These are phyloP conservation scores for Coniophora puteana DNA, from an alignment of 1,284 basidiomycete species.

Conservation along the genomic window DNA sequence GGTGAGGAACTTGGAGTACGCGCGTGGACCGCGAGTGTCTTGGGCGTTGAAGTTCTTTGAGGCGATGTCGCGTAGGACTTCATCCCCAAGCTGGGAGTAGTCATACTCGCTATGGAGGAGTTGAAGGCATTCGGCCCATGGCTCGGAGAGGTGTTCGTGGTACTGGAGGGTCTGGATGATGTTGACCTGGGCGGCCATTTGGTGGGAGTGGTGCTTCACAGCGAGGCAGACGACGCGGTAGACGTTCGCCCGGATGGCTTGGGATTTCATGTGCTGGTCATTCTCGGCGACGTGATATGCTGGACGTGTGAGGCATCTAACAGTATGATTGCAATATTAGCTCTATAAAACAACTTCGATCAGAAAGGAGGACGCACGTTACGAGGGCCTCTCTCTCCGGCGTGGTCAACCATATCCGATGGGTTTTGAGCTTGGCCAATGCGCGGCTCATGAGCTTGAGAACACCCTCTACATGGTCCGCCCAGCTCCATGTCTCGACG, in stretches of 20 bases:
- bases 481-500: conserved; percentile 68
- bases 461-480: conserved; percentile 68
- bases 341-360: not conserved
- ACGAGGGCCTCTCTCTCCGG: conserved; percentile 84
- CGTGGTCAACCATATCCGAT: conserved; percentile 84
- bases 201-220: conserved; percentile 89
- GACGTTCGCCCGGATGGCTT: conserved; percentile 68
- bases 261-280: conserved; percentile 84
- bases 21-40: conserved; percentile 86
- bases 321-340: conserved; percentile 5
- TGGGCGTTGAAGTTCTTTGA: conserved; percentile 74
- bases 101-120: conserved; percentile 87
- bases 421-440: conserved; percentile 70
- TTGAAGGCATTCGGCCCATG: conserved; percentile 88
- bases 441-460: conserved; percentile 71
- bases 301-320: conserved; percentile 82
- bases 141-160: conserved; percentile 91
- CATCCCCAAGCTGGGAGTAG: conserved; percentile 86
- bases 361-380: conserved; percentile 44
- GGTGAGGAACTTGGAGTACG: conserved; percentile 85
- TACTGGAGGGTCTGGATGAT: conserved; percentile 94
- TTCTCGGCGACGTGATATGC: conserved; percentile 86
- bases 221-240: conserved; percentile 91
- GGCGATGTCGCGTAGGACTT: conserved; percentile 84
- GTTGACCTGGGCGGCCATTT: conserved; percentile 80